Conservation (phyloP, 1,139 yeast genomes). For the Scheffersomyces quercinus region DNA sequence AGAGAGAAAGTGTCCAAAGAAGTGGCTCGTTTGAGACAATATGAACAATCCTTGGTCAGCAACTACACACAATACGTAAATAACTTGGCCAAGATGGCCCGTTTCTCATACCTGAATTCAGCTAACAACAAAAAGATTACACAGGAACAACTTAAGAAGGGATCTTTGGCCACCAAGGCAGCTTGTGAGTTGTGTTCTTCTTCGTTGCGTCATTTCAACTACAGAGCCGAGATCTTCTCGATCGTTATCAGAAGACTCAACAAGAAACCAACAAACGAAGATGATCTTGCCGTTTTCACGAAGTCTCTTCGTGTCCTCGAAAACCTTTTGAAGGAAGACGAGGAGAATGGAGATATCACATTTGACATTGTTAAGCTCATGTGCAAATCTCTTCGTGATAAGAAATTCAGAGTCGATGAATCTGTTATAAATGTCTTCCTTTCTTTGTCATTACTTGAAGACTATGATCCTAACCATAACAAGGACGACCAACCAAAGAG, state of each 20-base stretch:
- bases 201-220: conserved; percentile 77
- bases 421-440: conserved; percentile 73
- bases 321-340: conserved; percentile 64
- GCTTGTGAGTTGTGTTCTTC: conserved; percentile 72
- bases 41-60: conserved; percentile 73
- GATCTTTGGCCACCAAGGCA: conserved; percentile 66
- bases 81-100: conserved; percentile 45
- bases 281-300: conserved; percentile 52
- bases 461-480: conserved; percentile 68
- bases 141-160: conserved; percentile 45
- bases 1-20: conserved; percentile 83
- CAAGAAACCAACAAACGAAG: conserved; percentile 47
- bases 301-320: conserved; percentile 68
- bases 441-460: conserved; percentile 72
- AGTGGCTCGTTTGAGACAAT: conserved; percentile 69
- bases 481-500: conserved; percentile 40
- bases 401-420: conserved; percentile 82
- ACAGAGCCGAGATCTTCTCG: conserved; percentile 67
- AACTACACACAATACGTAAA: conserved; percentile 73
- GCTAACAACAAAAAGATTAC: conserved; percentile 39
- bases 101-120: conserved; percentile 41
- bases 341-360: conserved; percentile 77
- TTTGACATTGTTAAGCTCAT: conserved; percentile 69
- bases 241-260: conserved; percentile 68
- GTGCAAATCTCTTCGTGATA: conserved; percentile 68